phyloP scores from a whole-genome alignment of 371 early-diverging fungal species.

The Funneliformis caledonium region DNA sequence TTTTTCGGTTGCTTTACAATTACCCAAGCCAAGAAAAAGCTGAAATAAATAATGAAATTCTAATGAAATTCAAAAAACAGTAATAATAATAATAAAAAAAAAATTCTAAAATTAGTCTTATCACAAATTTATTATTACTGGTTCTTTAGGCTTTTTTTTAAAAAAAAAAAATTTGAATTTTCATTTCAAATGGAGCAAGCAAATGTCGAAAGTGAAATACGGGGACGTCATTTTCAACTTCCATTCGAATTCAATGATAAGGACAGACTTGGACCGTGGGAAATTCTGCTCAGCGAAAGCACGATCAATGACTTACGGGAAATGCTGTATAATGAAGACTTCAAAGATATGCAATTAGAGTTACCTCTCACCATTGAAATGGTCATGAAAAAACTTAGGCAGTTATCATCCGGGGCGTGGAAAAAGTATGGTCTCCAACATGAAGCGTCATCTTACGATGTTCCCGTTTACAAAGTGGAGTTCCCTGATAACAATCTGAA shows the following conservation, averaged over 20 bases:
- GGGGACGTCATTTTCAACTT: not conserved
- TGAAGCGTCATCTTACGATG: not conserved
- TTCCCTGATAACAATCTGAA: conserved; percentile 5
- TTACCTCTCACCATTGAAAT: not conserved
- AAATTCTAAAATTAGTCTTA: no score
- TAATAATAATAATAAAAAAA: no score
- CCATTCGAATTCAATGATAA: conserved; percentile 37
- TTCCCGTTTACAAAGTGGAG: conserved; percentile 17
- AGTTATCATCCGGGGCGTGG: conserved; percentile 29
- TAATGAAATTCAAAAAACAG: no score
- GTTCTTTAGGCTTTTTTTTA: no score
- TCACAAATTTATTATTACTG: no score
- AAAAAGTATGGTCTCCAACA: not conserved
- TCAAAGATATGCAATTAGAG: not conserved
- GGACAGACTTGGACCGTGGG: conserved; percentile 29
- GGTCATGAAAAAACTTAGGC: conserved; percentile 23
- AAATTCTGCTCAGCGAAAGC: conserved; percentile 10
- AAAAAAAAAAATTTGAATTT: no score
- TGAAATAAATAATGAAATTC: no score
- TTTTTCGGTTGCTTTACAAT: no score
- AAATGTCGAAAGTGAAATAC: no score
- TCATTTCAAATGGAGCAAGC: no score
- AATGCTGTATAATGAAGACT: not conserved
- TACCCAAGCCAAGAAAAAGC: no score
- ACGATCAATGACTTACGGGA: conserved; percentile 9